These are phyloP conservation scores for Nepenthes gracilis DNA, from an alignment of 148 eudicot species.

Conservation along the genomic window DNA sequence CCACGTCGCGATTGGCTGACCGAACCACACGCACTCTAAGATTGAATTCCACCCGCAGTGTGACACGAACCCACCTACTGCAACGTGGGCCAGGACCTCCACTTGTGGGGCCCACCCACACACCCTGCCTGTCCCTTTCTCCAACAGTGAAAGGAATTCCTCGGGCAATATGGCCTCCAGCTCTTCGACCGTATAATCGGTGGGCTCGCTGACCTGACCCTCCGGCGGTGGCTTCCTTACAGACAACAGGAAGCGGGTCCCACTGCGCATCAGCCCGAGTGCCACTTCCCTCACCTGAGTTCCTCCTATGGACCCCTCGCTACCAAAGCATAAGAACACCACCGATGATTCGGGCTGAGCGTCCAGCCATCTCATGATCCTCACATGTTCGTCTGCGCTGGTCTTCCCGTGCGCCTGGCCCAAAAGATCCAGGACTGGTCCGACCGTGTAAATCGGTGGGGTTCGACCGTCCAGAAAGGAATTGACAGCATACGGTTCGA, in stretches of 20 bases:
- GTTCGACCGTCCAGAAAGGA: not conserved
- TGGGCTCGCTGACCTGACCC: constrained; percentile 1
- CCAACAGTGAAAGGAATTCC: constrained; percentile 7
- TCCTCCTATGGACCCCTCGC: constrained; percentile 13
- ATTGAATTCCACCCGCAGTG: constrained; percentile 23
- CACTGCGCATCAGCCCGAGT: constrained; percentile 9
- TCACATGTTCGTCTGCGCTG: not conserved
- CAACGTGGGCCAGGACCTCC: constrained; percentile 7
- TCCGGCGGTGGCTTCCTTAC: constrained; percentile 7
- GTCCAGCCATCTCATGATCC: constrained; percentile 18
- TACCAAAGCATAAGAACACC: constrained; percentile 26
- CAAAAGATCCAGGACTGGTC: constrained; percentile 10
- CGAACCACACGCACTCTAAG: constrained; percentile 14
- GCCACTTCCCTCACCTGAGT: constrained; percentile 20
- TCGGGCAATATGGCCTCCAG: constrained; percentile 8
- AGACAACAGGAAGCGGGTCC: constrained; percentile 19
- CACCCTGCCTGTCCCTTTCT: constrained; percentile 9
- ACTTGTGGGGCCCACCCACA: constrained; percentile 20
- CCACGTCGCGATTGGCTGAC: constrained; percentile 11
- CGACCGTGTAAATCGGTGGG: constrained; percentile 11
- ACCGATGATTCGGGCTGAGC: constrained; percentile 19
- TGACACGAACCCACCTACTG: constrained; percentile 12
- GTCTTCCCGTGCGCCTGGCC: not conserved
- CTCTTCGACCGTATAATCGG: constrained; percentile 8
- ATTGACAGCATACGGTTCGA: constrained; percentile 12